Base-by-base conservation (phyloP, 306 rosid species). In the Abrus pulchellus region DNA sequence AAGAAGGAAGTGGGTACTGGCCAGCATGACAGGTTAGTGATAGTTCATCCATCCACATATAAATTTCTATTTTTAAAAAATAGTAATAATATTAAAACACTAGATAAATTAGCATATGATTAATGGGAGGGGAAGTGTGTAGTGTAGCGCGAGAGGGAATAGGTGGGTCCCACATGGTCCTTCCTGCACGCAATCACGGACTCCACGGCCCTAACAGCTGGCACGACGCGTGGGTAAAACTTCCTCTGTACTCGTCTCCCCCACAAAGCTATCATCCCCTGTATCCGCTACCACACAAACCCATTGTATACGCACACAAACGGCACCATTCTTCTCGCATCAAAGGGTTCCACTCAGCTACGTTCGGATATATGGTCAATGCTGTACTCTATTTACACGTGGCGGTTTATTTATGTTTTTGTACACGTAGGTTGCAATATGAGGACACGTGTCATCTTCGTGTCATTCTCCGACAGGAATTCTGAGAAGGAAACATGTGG, bases 121-220 rank as follows among this genome's bases (percentile, higher is more conserved):
- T 1, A 33, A 54, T 34, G 36, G 27, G 54, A 9, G 8, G 65
- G 3, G 12, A 36, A 48, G 8, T 34, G 60, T 34, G 76, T 40
- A 11, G 72, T 53, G 71, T 41, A 76, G 85, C 11, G 68, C 60
- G 45, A 8, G 60, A 59, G 36, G 48, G 57, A 30, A 6, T n/a
- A 52, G 52, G 73, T 52, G 75, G 94, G 88, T 4, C 83, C 87
- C 78, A 0, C 67, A 68, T 43, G 85, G 85, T 62, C 84, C 84
- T 53, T 20, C 45, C 55, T 60, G 82, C 64, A 72, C 71, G 87
- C 88, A 72, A 85, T 79, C 87, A 84, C 88, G 84, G 88, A 88
- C 85, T 87, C 89, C 83, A 76, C 53, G 82, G 69, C 79, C 36
- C 14, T 56, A 38, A 83, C 90, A 90, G 94, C 94, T 91, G 91